Conservation (phyloP, 1,284 basidiomycete genomes). For the Grifola frondosa region DNA sequence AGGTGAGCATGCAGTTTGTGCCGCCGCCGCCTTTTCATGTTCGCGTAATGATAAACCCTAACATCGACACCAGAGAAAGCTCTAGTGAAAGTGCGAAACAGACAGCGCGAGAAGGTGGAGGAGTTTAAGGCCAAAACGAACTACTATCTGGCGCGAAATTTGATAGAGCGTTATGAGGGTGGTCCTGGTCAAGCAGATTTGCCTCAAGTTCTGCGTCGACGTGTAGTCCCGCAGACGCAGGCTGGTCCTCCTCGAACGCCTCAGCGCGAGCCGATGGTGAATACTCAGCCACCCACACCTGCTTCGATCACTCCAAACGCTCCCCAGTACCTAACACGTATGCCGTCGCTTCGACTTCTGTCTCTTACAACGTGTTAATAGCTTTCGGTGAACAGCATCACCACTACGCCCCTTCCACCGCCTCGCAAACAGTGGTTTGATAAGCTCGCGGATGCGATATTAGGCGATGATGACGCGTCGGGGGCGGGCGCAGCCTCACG, state of each 20-base stretch:
- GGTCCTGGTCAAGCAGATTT: conserved; percentile 33
- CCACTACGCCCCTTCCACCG: conserved; percentile 47
- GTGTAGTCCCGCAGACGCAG: conserved; percentile 17
- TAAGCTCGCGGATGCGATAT: conserved; percentile 81
- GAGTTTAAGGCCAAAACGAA: conserved; percentile 98
- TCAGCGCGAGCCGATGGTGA: conserved; percentile 20
- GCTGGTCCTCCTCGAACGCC: conserved; percentile 25
- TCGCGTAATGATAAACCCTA: neutral
- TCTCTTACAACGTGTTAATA: conserved; percentile 1
- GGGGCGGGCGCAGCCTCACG: conserved; percentile 51
- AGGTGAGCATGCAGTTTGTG: conserved; percentile 49
- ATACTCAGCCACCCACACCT: conserved; percentile 22
- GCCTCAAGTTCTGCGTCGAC: conserved; percentile 32
- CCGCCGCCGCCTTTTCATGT: neutral
- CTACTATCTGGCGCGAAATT: conserved; percentile 87
- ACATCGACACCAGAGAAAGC: conserved; percentile 71
- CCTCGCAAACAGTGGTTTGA: conserved; percentile 86
- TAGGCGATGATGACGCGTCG: conserved; percentile 78
- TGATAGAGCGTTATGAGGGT: conserved; percentile 92
- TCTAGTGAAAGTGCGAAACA: conserved; percentile 71
- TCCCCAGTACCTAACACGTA: conserved; percentile 43
- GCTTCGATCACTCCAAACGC: conserved; percentile 24
- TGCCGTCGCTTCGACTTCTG: conserved; percentile 8
- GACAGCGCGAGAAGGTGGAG: conserved; percentile 87
- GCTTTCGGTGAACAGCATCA: conserved; percentile 24